Base-by-base conservation (phyloP, 768 basidiomycete species). In the Auriscalpium microsporum region DNA sequence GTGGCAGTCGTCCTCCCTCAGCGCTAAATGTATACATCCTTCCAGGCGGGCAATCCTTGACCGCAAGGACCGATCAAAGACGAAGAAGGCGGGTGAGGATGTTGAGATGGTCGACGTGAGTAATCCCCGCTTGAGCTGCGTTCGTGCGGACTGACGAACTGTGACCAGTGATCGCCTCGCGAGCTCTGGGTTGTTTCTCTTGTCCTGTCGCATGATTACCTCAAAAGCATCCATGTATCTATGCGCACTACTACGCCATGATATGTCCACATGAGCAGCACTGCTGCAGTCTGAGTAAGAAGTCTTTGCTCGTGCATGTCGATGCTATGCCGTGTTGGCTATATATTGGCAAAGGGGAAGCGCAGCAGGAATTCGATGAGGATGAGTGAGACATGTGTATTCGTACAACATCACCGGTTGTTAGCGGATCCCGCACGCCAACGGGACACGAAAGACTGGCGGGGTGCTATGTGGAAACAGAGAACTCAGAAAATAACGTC, bases 401-500 rank as follows among this genome's bases (percentile, higher is more conserved):
- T 28, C 28, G 28, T 28, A 28, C 28, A 28, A 28, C 28, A 28
- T 28, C 28, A 28, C 28, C 28, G 28, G 4, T 28, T 28, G 28
- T 28, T 7, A 28, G 28, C 4, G 28, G 28, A 28, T 7, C 28
- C 28, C 28, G 28, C 7, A 28, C 28, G 28, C 28, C 55, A 55
- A 58, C 42, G 2, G 23, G 23, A 28, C 23, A 28, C 58, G 50
- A 49, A 52, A 56, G 53, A 37, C 50, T 34, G 55, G 17, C 23
- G 19, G 47, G 45, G 16, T 53, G 45, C n/a, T 55, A 56, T 51
- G 35, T 50, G 45, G 19, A 50, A 57, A 37, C 36, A 38, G 53
- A 55, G 42, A 40, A 42, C 14, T 78, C 69, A 96, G 75, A 97
- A 97, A 69, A 97, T 96, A 49, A 97, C 82, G 72, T 97, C 94